Base-by-base conservation (phyloP, 345 rosid species). In the Ceriops tagal region DNA sequence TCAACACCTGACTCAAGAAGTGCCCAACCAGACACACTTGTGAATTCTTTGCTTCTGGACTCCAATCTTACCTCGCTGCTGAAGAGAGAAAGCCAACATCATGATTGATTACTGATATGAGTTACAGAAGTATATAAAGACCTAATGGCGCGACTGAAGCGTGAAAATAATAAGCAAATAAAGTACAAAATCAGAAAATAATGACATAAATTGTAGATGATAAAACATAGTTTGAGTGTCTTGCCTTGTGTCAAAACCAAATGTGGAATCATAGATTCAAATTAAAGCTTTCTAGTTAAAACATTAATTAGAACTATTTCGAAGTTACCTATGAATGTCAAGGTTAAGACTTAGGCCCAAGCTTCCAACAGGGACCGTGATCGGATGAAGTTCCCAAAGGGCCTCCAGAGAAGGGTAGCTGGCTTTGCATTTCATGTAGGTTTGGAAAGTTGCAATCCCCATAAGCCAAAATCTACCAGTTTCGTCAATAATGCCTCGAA, bases 361-460 rank as follows among this genome's bases (percentile, higher is more conserved):
- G 80, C 84, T 76, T 67, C 83, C 89, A 61, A 78, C 76, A 51
- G 91, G 83, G 37, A 83, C 57, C 27, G 84, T 79, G 18, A 84
- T 65, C 39, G 93, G 87, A 77, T 78, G 69, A 63, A 88, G 85
- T 55, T 88, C 82, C 93, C 88, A 88, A 59, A 86, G 64, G 21
- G 72, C 61, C 69, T 82, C 89, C 27, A 88, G 71, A 66, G 88
- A 84, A 68, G 93, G 86, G 37, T 81, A 80, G 62, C 93, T 88
- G n/a, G 79, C 63, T 81, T 82, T 86, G 58, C 89, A 88, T 71
- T 75, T 88, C 71, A 76, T 77, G 79, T 88, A 86, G 31, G 85
- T 80, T 53, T 83, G 73, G 62, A 83, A 82, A 67, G 81, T 83
- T 31, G 89, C 84, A 26, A 71, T 71, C 18, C 91, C 91, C 78